Base-by-base conservation (phyloP, 768 basidiomycete genomes). In the Trametes maxima region DNA sequence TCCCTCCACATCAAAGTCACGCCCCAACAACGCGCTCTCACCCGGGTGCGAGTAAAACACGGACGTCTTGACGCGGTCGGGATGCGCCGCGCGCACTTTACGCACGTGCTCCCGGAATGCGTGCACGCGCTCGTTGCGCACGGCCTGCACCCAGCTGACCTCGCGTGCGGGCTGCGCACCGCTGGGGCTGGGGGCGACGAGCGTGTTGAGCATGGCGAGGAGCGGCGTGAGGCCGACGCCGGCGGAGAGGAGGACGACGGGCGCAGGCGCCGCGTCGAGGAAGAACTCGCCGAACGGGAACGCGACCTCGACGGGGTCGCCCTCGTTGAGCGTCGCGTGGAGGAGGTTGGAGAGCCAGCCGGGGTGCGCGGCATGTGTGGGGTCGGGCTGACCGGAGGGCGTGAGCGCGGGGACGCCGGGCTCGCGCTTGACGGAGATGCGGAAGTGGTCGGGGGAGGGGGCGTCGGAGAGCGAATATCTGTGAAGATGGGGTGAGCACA, bases 251-350 rank as follows among this genome's bases (percentile, higher is more conserved):
- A 70, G 65, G 36, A 70, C 69, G 50, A 67, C 62, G 62, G 69
- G 67, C 33, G 69, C 42, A 36, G 49, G 11, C 39, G 63, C 54
- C 43, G 53, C 54, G 54, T 67, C 69, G 47, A 70, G 67, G 67
- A 67, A 68, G 64, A 70, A 70, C 59, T 70, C 67, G 60, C 69
- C 69, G 58, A 59, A 70, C 1, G 69, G 69, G 51, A 54, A 51
- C 14, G 67, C 59, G 57, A 68, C 61, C 44, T 65, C 60, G 55
- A 70, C 43, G 19, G 50, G 19, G 63, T 65, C 67, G 62, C 69
- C 69, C 43, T 61, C 67, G 24, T 55, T 19, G 12, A 68, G 40
- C 35, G 55, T 66, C 44, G 63, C 64, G 57, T 70, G 69, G n/a
- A 70, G 58, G 19, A 70, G 57, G 60, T 67, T 70, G 19, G 69